Percentiles rank a stretch among this genome's conserved stretches.
Conservation (phyloP, 345 rosid species). For the Kernera saxatilis region DNA sequence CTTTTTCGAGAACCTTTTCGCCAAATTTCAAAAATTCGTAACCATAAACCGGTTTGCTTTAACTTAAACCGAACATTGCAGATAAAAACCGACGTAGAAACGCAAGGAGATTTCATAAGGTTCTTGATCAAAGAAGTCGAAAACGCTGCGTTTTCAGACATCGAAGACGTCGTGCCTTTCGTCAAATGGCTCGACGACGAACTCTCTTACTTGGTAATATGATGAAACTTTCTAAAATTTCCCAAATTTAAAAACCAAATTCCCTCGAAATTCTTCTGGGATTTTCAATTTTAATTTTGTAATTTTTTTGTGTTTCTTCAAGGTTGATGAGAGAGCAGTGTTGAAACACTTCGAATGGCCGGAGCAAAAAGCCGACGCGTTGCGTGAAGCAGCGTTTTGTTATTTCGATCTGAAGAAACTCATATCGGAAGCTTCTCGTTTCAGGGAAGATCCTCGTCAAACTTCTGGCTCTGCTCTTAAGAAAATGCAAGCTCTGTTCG, state of each 20-base stretch:
- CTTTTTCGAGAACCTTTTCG: background rate
- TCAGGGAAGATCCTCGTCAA: slow-evolving; percentile 60
- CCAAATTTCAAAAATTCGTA: background rate
- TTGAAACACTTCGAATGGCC: slow-evolving; percentile 90
- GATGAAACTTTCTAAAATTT: background rate
- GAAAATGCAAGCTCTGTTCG: slow-evolving; percentile 89
- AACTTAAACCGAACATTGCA: slow-evolving; percentile 27
- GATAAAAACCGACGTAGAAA: slow-evolving; percentile 96
- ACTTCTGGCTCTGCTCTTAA: slow-evolving; percentile 65
- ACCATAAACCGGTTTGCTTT: background rate
- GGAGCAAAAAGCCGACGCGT: slow-evolving; percentile 83
- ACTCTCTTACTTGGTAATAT: slow-evolving; percentile 83
- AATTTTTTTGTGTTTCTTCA: background rate
- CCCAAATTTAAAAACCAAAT: background rate
- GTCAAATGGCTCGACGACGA: slow-evolving; percentile 98
- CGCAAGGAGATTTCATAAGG: slow-evolving; percentile 90
- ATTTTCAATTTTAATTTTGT: background rate
- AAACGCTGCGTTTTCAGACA: slow-evolving; percentile 65
- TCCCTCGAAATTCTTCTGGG: too few species aligned
- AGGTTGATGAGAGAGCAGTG: slow-evolving; percentile 96
- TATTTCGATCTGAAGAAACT: slow-evolving; percentile 84
- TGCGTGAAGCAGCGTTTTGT: slow-evolving; percentile 93
- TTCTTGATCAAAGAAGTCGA: slow-evolving; percentile 85
- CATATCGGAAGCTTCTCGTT: slow-evolving; percentile 72
- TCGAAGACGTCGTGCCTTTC: slow-evolving; percentile 90